Percentiles rank a stretch among this genome's conserved stretches.
phyloP scores from a whole-genome alignment of 2,329 filamentous ascomycete species.

The Podosphaera fusca region DNA sequence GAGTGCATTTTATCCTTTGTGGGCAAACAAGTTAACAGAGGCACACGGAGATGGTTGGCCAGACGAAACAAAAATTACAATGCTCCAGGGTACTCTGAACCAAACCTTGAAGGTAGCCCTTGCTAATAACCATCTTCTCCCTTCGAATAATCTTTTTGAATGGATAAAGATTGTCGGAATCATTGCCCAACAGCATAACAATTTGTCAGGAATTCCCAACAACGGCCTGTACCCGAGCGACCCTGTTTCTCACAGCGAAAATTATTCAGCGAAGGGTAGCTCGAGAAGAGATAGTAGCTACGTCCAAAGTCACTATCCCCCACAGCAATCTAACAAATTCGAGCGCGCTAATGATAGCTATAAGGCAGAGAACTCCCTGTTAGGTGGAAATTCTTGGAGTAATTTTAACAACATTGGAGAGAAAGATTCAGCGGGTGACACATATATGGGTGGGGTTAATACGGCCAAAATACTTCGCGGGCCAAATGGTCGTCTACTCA shows the following conservation, averaged over 20 bases:
- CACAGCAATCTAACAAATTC: neutral
- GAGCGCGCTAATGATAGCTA: neutral
- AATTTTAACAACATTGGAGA: too few relatives aligned
- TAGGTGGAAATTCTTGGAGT: too few relatives aligned
- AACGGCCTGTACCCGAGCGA: too few relatives aligned
- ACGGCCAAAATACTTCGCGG: too few relatives aligned
- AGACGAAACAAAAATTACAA: neutral
- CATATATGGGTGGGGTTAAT: too few relatives aligned
- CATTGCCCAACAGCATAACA: neutral
- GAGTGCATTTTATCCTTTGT: too few relatives aligned
- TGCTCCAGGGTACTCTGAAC: neutral
- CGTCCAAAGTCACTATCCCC: neutral
- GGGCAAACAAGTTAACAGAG: neutral
- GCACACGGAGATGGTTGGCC: neutral
- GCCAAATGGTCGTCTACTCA: too few relatives aligned
- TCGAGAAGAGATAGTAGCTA: neutral
- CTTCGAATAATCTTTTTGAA: neutral
- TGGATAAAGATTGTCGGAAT: neutral
- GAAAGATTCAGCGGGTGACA: too few relatives aligned
- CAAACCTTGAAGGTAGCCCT: neutral
- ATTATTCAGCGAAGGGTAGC: neutral
- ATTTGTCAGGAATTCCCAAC: neutral
- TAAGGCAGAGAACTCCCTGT: too few relatives aligned
- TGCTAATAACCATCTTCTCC: neutral
- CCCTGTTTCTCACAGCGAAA: too few relatives aligned